Percentiles rank a stretch among this genome's conserved stretches.
These are phyloP conservation scores for Pichia sporocuriosa DNA, from an alignment of 805 yeast genomes.

Conservation along the genomic window DNA sequence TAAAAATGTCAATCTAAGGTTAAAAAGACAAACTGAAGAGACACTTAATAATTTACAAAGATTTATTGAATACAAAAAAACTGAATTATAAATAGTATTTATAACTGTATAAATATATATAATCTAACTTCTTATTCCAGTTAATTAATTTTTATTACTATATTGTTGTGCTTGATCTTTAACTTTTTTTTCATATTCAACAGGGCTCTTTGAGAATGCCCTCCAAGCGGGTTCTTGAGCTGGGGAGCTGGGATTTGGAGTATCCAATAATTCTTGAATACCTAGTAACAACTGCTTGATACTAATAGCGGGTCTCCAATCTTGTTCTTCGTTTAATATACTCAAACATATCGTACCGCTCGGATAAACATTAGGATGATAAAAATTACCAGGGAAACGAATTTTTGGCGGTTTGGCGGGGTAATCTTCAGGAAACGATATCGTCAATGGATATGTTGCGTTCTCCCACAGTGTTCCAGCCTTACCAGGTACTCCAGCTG, in stretches of 20 bases:
- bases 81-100: conserved; percentile 28
- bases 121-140: neutral
- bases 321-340: conserved; percentile 89
- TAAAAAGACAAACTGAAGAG: conserved; percentile 62
- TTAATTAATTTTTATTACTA: conserved; percentile 30
- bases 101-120: neutral
- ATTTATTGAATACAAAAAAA: conserved; percentile 68
- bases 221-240: conserved; percentile 98
- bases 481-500: conserved; percentile 94
- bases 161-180: conserved; percentile 74
- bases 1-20: conserved; percentile 47
- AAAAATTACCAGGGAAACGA: conserved; percentile 79
- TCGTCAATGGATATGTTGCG: conserved; percentile 80
- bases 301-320: conserved; percentile 97
- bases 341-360: conserved; percentile 94
- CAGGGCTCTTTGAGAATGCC: conserved; percentile 65
- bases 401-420: conserved; percentile 97
- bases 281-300: conserved; percentile 86
- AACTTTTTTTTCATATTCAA: conserved; percentile 68
- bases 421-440: conserved; percentile 81
- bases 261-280: conserved; percentile 80
- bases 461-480: conserved; percentile 80
- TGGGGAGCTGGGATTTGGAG: conserved; percentile 92
- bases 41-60: conserved; percentile 59
- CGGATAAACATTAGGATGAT: conserved; percentile 97